These are phyloP conservation scores for Pulveroboletus frians DNA, from an alignment of 768 basidiomycete species.

Conservation along the genomic window DNA sequence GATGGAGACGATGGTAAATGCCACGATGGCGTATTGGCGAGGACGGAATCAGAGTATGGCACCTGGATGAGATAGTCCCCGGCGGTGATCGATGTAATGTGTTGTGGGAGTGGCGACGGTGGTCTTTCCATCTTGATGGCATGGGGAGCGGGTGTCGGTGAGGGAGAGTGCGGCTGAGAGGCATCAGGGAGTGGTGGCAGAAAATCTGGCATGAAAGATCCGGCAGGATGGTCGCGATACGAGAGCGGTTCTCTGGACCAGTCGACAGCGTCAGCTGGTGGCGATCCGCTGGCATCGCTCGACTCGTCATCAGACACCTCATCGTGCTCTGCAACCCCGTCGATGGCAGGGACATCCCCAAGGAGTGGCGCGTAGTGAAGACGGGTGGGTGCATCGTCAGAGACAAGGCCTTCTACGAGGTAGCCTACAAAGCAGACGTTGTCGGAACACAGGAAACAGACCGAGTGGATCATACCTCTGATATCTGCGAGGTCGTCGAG, in stretches of 20 bases:
- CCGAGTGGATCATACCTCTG: slow-evolving; percentile 47
- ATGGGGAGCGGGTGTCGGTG: slow-evolving; percentile 35
- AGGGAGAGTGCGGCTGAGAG: slow-evolving; percentile 24
- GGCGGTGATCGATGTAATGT: slow-evolving; percentile 37
- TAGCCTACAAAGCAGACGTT: slow-evolving; percentile 45
- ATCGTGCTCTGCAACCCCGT: slow-evolving; percentile 29
- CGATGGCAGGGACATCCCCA: slow-evolving; percentile 12
- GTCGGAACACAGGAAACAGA: neutral
- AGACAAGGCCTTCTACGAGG: slow-evolving; percentile 53
- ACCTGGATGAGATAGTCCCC: slow-evolving; percentile 70
- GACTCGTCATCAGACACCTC: slow-evolving; percentile 28
- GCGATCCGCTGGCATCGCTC: slow-evolving; percentile 6
- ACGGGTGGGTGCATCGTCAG: slow-evolving; percentile 51
- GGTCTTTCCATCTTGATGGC: slow-evolving; percentile 30
- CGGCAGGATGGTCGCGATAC: slow-evolving; percentile 33
- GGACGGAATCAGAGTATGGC: slow-evolving; percentile 69
- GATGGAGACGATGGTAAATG: slow-evolving; percentile 55
- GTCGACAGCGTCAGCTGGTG: slow-evolving; percentile 18
- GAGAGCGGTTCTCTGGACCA: slow-evolving; percentile 17
- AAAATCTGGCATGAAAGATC: slow-evolving; percentile 26
- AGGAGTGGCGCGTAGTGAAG: slow-evolving; percentile 42
- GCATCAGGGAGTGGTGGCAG: slow-evolving; percentile 34
- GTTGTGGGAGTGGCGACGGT: slow-evolving; percentile 41
- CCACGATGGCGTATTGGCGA: slow-evolving; percentile 61
- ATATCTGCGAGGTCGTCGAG: slow-evolving; percentile 71